Conservation (phyloP, 495 filamentous ascomycete species). For the Darksidea phi region DNA sequence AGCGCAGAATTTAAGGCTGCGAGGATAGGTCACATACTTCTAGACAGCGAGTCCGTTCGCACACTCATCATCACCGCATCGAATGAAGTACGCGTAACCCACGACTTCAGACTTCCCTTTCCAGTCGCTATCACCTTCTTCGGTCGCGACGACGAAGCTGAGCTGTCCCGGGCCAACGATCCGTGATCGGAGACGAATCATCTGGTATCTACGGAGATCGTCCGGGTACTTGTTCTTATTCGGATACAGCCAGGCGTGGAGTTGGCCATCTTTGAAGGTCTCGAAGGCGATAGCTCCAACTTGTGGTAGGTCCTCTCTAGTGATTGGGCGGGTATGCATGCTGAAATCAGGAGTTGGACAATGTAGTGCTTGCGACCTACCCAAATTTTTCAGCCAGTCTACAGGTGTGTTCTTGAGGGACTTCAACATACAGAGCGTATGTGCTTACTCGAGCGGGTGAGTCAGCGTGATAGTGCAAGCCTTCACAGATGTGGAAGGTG, state of each 20-base stretch:
- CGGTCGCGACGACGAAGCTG: slow-evolving; percentile 24
- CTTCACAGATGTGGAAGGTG: too few species aligned
- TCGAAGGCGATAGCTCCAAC: slow-evolving; percentile 7
- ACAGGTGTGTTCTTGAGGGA: too few species aligned
- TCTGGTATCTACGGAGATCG: slow-evolving; percentile 24
- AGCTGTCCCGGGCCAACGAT: slow-evolving; percentile 19
- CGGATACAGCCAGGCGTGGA: slow-evolving; percentile 23
- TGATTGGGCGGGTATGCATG: slow-evolving; percentile 16
- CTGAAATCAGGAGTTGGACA: background rate
- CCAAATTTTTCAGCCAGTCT: too few species aligned
- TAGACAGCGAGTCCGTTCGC: slow-evolving; percentile 4
- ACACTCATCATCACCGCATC: slow-evolving; percentile 13
- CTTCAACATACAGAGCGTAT: too few species aligned
- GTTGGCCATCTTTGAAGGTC: slow-evolving; percentile 13
- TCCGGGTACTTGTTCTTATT: slow-evolving; percentile 20
- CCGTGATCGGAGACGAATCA: slow-evolving; percentile 21
- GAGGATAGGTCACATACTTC: slow-evolving; percentile 2
- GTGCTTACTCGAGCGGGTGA: background rate
- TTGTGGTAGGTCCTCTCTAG: slow-evolving; percentile 12
- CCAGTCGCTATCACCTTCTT: slow-evolving; percentile 22
- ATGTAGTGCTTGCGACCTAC: too few species aligned
- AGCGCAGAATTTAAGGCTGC: background rate
- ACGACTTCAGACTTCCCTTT: slow-evolving; percentile 19
- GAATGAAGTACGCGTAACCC: slow-evolving; percentile 21
- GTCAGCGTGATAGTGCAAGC: too few species aligned